Base-by-base conservation (phyloP, 2,329 filamentous ascomycete species). In the Fusarium zealandicum region DNA sequence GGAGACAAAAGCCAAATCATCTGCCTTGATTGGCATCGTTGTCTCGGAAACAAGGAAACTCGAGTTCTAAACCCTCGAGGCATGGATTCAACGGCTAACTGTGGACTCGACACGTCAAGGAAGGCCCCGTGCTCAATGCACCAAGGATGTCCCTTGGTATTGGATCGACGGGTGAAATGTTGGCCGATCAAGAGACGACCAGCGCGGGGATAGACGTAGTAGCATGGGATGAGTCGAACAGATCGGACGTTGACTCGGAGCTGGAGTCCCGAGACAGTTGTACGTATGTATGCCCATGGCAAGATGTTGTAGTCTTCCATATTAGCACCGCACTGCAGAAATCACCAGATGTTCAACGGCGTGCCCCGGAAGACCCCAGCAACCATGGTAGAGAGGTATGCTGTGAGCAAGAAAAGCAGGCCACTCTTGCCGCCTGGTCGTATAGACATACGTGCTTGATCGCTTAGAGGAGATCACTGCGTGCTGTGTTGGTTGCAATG, bases 291-390 rank as follows among this genome's bases (percentile, higher is more conserved):
- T 20, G 6, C 20, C 20, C 20, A 20, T 20, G 28, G 6, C 11
- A 12, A 33, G 32, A 37, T 13, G 33, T 38, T 25, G 47, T 44
- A 38, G 27, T 16, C 41, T 35, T n/a, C 28, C 39, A 14, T 50
- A 30, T 43, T 17, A 22, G 35, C 5, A 31, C 30, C 20, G 18
- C 12, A n/a, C 30, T 52, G 57, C 41, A 30, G 37, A 27, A 41
- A 42, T 57, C 39, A 42, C n/a, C n/a, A 14, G 42, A 27, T 33
- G 57, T 31, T 28, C 46, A 22, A 53, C 28, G 32, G 13, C 35
- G 31, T 31, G 45, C 9, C 43, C 38, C 30, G 18, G 11, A 25
- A 22, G 14, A 2, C 35, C 7, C 6, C 20, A 14, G 28, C 25
- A 32, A 27, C 40, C 54, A 28, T 35, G 33, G 6, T 20, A 33